Evolutionary conservation across 2,329 filamentous ascomycete species (phyloP), one percentile per base, ranked within the genome.

Genomic region (Camillea tinctor): DNA sequence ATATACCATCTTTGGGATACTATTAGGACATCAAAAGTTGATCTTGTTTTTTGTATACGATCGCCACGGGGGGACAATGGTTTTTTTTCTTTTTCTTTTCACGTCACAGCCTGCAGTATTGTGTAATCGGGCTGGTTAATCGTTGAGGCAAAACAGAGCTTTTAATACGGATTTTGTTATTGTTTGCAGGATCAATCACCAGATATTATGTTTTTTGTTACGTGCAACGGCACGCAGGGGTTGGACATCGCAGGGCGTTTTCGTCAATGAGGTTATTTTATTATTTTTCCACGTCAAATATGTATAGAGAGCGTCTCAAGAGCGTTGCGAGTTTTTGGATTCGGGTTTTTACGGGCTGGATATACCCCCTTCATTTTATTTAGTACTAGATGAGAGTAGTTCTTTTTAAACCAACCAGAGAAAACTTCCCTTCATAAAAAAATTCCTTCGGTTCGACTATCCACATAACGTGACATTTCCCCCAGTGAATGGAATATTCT

Each of bases 11-110:
- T 56, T 54, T 58, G 23, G 30, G 61, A 50, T 36, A 56, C 51
- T 21, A 19, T 30, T 56, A 59, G 65, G 56, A 63, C 55, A 56
- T 60, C 58, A 67, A 67, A 67, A 65, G 60, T 65, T 65, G 57
- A 44, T 44, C 36, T 44, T 44, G 36, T 44, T 44, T 59, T 63
- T 56, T 60, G 30, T 30, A 11, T 36, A 30, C 26, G 30, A 17
- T 26, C 50, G 57, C 55, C 44, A 58, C 60, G 57, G 56, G 17
- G 57, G 57, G 53, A n/a, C n/a, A n/a, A 58, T 60, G 50, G n/a
- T 7, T 23, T 55, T 63, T 61, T n/a, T 9, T 15, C n/a, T n/a
- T n/a, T n/a, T n/a, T n/a, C n/a, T n/a, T n/a, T n/a, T n/a, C n/a
- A n/a, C n/a, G n/a, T 44, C 1, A 15, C 36, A 6, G 36, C 36